Evolutionary conservation across 345 rosid genomes (phyloP), one percentile per base, ranked within the genome.

Genomic region (Citrus mangshanensis): DNA sequence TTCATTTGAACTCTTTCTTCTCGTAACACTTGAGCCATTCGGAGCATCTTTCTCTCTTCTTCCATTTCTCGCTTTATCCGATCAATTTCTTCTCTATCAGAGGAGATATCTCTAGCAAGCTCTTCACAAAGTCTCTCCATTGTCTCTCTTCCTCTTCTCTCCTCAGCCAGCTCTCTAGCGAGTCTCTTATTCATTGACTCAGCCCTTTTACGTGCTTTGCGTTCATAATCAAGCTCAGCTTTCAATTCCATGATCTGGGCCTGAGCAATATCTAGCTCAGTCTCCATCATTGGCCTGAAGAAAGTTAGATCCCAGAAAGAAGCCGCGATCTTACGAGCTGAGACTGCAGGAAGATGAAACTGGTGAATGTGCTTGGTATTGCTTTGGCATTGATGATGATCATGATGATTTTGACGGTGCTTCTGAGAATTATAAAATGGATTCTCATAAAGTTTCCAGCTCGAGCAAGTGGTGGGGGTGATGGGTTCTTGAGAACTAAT

Each of bases 1-100:
- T 93, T 95, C 97, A 95, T 93, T 73, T 90, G 98, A 77, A 95
- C 98, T 80, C 98, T 86, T 77, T 92, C 97, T 82, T 95, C 99
- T 64, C 98, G 87, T 60, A 93, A 82, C 16, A 87, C 91, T 75
- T 93, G 95, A 2, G 97, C 92, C 84, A 95, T 62, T 24, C 89
- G 80, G 72, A 89, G 79, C 98, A 92, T 95, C 91, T 83, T 87
- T 73, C 95, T 86, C 81, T 95, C 98, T 83, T 90, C 96, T 60
- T 90, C 96, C 49, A 91, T 80, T 70, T 93, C 96, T 71, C 73
- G 81, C 85, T 79, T 89, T 83, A 92, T 82, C 76, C 86, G 72
- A 78, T 81, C 89, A n/a, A 89, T 84, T 84, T 88, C 91, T 19
- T 85, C 80, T 82, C 85, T 86, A 19, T 81, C 90, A 1, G 60